Evolutionary conservation across 805 yeast species (phyloP).

Genomic region (Blastobotrys terrestris): DNA sequence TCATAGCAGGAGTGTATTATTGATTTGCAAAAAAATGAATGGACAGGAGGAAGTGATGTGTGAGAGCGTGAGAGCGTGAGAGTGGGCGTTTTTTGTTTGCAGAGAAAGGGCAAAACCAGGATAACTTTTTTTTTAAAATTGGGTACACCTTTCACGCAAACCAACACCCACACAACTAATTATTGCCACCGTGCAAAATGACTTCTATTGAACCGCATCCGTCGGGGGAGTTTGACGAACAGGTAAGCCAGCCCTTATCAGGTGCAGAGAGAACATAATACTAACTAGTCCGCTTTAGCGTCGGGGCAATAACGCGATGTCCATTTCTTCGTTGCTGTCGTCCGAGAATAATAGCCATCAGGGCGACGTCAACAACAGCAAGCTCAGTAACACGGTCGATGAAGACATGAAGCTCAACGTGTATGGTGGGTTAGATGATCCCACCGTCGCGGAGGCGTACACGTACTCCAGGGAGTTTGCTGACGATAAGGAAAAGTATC

Average conservation of each 20-base stretch:
- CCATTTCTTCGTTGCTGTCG: slow-evolving; percentile 17
- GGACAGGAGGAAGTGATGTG: neutral
- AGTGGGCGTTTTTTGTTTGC: neutral
- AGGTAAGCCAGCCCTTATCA: neutral
- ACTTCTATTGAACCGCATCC: neutral
- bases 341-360: slow-evolving; percentile 5
- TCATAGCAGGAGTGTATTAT: neutral
- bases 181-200: neutral
- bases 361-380: slow-evolving; percentile 3
- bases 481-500: slow-evolving; percentile 14
- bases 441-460: slow-evolving; percentile 3
- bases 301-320: slow-evolving; percentile 14
- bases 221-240: neutral
- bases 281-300: slow-evolving; percentile 4
- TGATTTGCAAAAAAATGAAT: neutral
- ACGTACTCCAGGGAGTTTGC: slow-evolving; percentile 10
- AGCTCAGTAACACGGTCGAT: slow-evolving; percentile 5
- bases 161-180: neutral
- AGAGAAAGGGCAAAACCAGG: neutral
- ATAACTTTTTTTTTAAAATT: neutral
- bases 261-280: neutral
- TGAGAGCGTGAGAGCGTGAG: neutral
- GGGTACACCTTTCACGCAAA: neutral
- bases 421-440: neutral
- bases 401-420: slow-evolving; percentile 6